Evolutionary conservation across 345 rosid species (phyloP).

Genomic region (Brassica carinata): DNA sequence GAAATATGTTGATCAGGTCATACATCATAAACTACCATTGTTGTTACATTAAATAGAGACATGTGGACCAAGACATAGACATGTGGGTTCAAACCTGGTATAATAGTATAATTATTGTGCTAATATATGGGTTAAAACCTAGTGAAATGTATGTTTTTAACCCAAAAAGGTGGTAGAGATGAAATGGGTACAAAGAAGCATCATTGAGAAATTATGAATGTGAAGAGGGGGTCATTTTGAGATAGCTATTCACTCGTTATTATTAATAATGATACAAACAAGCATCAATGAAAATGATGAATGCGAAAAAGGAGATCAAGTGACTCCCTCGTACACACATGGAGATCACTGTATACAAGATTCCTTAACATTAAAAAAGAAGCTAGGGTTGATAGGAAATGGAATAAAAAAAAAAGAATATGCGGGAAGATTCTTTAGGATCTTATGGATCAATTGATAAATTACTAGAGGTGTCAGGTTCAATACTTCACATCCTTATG

Average conservation of each 20-base stretch:
- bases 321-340: conserved; percentile 5
- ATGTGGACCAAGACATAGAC: not conserved
- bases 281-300: not conserved
- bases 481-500: conserved; percentile 12
- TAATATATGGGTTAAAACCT: not conserved
- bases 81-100: not conserved
- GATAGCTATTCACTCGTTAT: not conserved
- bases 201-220: not conserved
- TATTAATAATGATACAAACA: not conserved
- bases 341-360: not conserved
- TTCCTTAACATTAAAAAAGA: conserved; percentile 8
- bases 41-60: not conserved
- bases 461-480: conserved; percentile 26
- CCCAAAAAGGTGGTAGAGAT: not conserved
- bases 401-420: conserved; percentile 5
- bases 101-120: not conserved
- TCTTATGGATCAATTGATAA: conserved; percentile 26
- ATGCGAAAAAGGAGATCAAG: conserved; percentile 6
- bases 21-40: not conserved
- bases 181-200: conserved; percentile 4
- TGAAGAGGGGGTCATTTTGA: not conserved
- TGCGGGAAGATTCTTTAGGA: conserved; percentile 35
- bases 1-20: not conserved
- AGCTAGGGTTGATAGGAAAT: conserved; percentile 1
- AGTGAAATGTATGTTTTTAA: not conserved